Percentiles rank a stretch among this genome's conserved stretches.
These are phyloP conservation scores for Epichloe bromicola DNA, from an alignment of 2,329 filamentous ascomycete species.

Conservation along the genomic window DNA sequence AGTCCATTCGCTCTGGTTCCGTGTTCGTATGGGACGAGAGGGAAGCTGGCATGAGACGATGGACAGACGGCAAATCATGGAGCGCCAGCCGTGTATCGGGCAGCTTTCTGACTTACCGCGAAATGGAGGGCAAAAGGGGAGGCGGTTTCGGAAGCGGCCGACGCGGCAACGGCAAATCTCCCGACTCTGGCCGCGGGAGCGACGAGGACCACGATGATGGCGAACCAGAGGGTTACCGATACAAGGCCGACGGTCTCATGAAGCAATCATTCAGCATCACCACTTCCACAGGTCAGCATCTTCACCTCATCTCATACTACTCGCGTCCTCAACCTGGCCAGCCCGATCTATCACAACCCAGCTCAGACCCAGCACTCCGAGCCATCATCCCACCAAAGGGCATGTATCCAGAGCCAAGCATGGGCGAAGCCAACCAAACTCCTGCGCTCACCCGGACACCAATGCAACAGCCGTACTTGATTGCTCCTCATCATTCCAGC, in stretches of 20 bases:
- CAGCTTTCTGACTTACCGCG: slow-evolving; percentile 91
- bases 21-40: slow-evolving; percentile 99
- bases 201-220: slow-evolving; percentile 77
- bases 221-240: slow-evolving; percentile 82
- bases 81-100: slow-evolving; percentile 94
- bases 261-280: slow-evolving; percentile 99
- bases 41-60: slow-evolving; percentile 97
- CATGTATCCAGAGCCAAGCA: slow-evolving; percentile 92
- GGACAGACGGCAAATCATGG: slow-evolving; percentile 99
- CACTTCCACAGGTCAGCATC: slow-evolving; percentile 73
- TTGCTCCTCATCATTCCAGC: slow-evolving; percentile 21
- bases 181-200: slow-evolving; percentile 67
- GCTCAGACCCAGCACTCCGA: slow-evolving; percentile 64
- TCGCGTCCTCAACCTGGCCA: slow-evolving; percentile 63
- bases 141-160: slow-evolving; percentile 53
- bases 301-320: slow-evolving; percentile 97
- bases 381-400: slow-evolving; percentile 81
- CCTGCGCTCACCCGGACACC: slow-evolving; percentile 70
- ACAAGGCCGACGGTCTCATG: slow-evolving; percentile 95
- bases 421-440: slow-evolving; percentile 70
- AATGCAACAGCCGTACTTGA: slow-evolving; percentile 36
- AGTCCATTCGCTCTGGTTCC: slow-evolving; percentile 89
- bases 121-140: slow-evolving; percentile 97
- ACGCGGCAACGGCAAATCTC: slow-evolving; percentile 58
- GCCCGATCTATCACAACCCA: slow-evolving; percentile 66